A percentile compares a stretch with the other conserved stretches of the same genome.
phyloP scores from a whole-genome alignment of 1,139 yeast species.

The Suhomyces kunorum region DNA sequence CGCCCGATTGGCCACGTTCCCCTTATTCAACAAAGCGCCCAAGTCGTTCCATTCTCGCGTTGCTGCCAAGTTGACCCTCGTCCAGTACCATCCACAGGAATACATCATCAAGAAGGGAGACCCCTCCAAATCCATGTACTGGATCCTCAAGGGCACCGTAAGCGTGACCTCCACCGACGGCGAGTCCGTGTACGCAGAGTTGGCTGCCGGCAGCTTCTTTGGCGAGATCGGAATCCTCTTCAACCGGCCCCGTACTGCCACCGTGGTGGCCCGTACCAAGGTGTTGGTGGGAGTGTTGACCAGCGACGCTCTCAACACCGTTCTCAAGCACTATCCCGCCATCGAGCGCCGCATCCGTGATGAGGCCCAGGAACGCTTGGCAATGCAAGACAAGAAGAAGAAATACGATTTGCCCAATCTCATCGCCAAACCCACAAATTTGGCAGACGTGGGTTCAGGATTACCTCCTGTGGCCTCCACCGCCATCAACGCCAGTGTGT shows the following conservation, averaged over 20 bases:
- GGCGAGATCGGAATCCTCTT: constrained; percentile 79
- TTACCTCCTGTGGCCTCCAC: constrained; percentile 2
- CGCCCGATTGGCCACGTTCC: constrained; percentile 55
- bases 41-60: constrained; percentile 59
- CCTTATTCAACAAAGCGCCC: constrained; percentile 68
- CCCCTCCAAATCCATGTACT: constrained; percentile 75
- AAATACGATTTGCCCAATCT: constrained; percentile 23
- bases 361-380: constrained; percentile 75
- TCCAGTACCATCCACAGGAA: constrained; percentile 66
- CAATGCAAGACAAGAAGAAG: constrained; percentile 64
- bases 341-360: constrained; percentile 71
- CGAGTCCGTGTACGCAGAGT: constrained; percentile 69
- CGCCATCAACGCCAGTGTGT: constrained; percentile 19
- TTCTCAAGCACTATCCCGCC: constrained; percentile 60
- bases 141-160: constrained; percentile 75
- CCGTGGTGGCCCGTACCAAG: constrained; percentile 69
- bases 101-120: constrained; percentile 71
- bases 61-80: constrained; percentile 56
- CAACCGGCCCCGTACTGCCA: constrained; percentile 76
- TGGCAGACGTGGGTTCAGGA: too few relatives aligned
- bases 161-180: constrained; percentile 76
- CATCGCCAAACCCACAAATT: constrained; percentile 10
- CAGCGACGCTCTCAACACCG: constrained; percentile 59
- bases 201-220: constrained; percentile 68
- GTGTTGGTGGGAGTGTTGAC: constrained; percentile 70